A percentile compares a stretch with the other conserved stretches of the same genome.
Conservation (phyloP, 2,329 filamentous ascomycete species). For the Penicillium crustosum region DNA sequence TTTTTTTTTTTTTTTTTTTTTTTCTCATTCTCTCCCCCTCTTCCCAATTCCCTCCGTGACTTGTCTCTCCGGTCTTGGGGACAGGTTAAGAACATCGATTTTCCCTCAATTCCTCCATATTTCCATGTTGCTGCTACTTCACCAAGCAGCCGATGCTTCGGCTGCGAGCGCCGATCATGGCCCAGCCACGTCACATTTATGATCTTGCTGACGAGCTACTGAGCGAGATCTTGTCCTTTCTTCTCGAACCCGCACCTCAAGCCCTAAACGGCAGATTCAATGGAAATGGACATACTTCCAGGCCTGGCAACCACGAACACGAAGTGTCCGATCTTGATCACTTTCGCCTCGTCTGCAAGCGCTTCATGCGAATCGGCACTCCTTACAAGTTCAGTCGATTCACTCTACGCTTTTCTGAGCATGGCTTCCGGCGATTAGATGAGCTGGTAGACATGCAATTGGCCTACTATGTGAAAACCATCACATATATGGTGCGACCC, state of each 20-base stretch:
- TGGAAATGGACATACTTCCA: slow-evolving; percentile 6
- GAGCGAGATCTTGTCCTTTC: slow-evolving; percentile 34
- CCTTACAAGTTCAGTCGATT: slow-evolving; percentile 42
- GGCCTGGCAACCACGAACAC: slow-evolving; percentile 15
- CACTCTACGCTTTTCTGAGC: slow-evolving; percentile 37
- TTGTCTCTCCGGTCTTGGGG: slow-evolving; percentile 15
- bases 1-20: slow-evolving; percentile 8
- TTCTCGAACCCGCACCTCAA: slow-evolving; percentile 23
- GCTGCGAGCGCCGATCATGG: slow-evolving; percentile 37
- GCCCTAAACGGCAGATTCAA: slow-evolving; percentile 3
- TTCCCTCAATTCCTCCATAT: slow-evolving; percentile 11
- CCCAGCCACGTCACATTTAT: slow-evolving; percentile 33
- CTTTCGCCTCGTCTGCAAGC: slow-evolving; percentile 43
- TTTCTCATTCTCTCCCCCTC: neutral
- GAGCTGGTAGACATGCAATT: slow-evolving; percentile 39
- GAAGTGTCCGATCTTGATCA: slow-evolving; percentile 40
- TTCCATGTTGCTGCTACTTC: slow-evolving; percentile 37
- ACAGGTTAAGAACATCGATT: slow-evolving; percentile 10
- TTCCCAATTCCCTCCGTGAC: slow-evolving; percentile 13
- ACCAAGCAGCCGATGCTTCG: slow-evolving; percentile 34
- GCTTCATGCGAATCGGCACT: slow-evolving; percentile 43
- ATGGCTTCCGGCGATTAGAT: slow-evolving; percentile 36
- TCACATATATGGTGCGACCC: slow-evolving; percentile 44
- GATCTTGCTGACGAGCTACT: slow-evolving; percentile 41
- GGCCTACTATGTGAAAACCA: slow-evolving; percentile 38